phyloP scores from a whole-genome alignment of 805 yeast species.

The Zygotorulaspora chibaensis region DNA sequence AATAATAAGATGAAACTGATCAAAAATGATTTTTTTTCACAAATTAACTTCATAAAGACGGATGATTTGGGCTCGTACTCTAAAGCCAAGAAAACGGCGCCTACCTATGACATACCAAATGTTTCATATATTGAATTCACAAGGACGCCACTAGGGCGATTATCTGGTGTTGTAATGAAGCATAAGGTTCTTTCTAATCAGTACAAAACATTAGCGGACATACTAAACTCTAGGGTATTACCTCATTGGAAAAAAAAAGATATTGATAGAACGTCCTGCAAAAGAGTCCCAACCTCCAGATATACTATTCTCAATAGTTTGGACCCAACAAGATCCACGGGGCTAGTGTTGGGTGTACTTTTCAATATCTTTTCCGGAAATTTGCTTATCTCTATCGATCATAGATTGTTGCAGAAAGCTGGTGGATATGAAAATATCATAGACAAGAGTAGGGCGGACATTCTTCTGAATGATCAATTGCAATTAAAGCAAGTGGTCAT shows the following conservation, averaged over 20 bases:
- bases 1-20: conserved; percentile 30
- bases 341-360: conserved; percentile 75
- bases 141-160: conserved; percentile 83
- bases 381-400: conserved; percentile 73
- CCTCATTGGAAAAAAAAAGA: conserved; percentile 48
- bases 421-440: conserved; percentile 84
- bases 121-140: conserved; percentile 92
- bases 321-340: conserved; percentile 76
- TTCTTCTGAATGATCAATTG: conserved; percentile 79
- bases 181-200: conserved; percentile 87
- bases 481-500: conserved; percentile 87
- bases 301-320: conserved; percentile 59
- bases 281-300: conserved; percentile 32
- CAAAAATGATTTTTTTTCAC: conserved; percentile 29
- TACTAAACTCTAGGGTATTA: conserved; percentile 55
- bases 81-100: conserved; percentile 53
- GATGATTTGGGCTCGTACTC: conserved; percentile 77
- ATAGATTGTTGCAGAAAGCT: conserved; percentile 64
- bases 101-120: conserved; percentile 70
- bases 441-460: conserved; percentile 63
- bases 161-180: conserved; percentile 89
- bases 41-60: conserved; percentile 52
- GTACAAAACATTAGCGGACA: conserved; percentile 67
- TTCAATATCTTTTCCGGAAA: conserved; percentile 85
- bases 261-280: conserved; percentile 39